Percentiles rank a stretch among this genome's conserved stretches.
These are phyloP conservation scores for Plantago rigida DNA, from an alignment of 305 asterid species.

Conservation along the genomic window DNA sequence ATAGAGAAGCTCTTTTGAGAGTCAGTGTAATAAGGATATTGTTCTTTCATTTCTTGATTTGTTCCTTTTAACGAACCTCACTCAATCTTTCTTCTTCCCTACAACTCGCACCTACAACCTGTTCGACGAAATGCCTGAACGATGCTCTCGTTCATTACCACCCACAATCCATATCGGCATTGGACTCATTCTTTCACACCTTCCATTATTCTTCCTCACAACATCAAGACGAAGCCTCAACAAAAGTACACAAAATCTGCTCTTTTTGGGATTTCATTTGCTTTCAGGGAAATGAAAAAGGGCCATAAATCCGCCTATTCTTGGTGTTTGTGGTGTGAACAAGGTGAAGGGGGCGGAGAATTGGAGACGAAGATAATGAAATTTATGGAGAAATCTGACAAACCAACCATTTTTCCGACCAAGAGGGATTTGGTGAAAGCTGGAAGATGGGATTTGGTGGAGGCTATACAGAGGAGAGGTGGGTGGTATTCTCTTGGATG, in stretches of 20 bases:
- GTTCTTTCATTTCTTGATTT: not conserved
- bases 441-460: constrained; percentile 75
- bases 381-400: constrained; percentile 69
- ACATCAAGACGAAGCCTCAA: constrained; percentile 12
- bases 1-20: no score
- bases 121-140: constrained; percentile 83
- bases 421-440: constrained; percentile 49
- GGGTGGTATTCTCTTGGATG: constrained; percentile 89
- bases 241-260: constrained; percentile 7
- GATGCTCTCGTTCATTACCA: constrained; percentile 48
- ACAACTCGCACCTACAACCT: constrained; percentile 14
- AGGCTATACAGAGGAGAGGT: constrained; percentile 53
- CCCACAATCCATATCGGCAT: constrained; percentile 27
- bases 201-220: constrained; percentile 9
- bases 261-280: constrained; percentile 16
- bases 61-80: not conserved
- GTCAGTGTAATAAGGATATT: no score
- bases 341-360: constrained; percentile 47
- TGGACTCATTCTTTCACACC: constrained; percentile 25
- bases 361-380: constrained; percentile 69
- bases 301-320: constrained; percentile 13
- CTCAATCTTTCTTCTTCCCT: not conserved
- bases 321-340: constrained; percentile 41
- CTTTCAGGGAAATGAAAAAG: constrained; percentile 25
- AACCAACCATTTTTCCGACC: constrained; percentile 54